Base-by-base conservation (phyloP, 495 filamentous ascomycete genomes). In the Penicillium nucicola region DNA sequence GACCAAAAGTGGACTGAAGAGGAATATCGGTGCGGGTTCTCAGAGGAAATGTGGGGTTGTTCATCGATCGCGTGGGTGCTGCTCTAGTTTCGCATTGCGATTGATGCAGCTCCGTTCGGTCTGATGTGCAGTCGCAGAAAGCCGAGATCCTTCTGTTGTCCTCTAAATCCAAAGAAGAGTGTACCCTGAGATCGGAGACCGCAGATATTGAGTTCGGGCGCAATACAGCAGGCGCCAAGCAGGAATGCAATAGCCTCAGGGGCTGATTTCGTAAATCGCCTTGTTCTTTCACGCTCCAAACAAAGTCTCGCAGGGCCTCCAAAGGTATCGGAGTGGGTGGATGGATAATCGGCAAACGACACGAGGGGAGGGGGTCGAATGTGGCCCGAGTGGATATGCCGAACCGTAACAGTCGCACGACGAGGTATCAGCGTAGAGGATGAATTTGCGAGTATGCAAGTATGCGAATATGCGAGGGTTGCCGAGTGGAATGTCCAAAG, bases 21-120 rank as follows among this genome's bases (percentile, higher is more conserved):
- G 46, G 44, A 25, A 50, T 45, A 53, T 50, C 42, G 49, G 52
- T 52, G 59, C 42, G 46, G 61, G 50, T 58, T 33, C 46, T 58
- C 47, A 60, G 39, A 48, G 51, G 37, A 49, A 49, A 44, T 44
- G 42, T 48, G 48, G 44, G 53, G 47, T 37, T 52, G 56, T 60
- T 65, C 62, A 62, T 67, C 53, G 54, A 51, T 58, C 56, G 50
- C 58, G 54, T 57, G 54, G 48, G 42, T 52, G 46, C 55, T 55
- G 53, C 60, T 64, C 64, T 69, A 71, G 50, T 60, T 70, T 71
- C 50, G 70, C 70, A 74, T 74, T 58, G 65, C 67, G 68, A 70
- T 68, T 52, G 60, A 50, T 25, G 13, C 25, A 35, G 28, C 25
- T 37, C 37, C 15, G 17, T 34, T 34, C 37, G 23, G 33, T 48